A percentile compares a stretch with the other conserved stretches of the same genome.
These are phyloP conservation scores for Casaregolazyma suthepensis DNA, from an alignment of 1,139 yeast species.

Conservation along the genomic window DNA sequence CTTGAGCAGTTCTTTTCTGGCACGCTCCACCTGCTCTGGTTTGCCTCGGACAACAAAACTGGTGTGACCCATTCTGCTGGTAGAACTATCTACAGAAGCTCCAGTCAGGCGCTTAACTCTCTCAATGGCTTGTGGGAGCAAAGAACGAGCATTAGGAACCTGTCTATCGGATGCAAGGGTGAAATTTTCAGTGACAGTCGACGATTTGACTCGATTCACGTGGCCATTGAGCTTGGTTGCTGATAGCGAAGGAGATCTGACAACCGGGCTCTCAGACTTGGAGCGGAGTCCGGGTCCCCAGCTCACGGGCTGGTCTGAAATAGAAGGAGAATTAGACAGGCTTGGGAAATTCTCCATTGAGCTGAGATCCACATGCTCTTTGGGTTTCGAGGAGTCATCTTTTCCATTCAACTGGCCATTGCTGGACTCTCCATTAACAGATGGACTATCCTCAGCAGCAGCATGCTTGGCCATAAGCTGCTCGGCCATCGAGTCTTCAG, in stretches of 20 bases:
- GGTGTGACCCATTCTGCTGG: constrained; percentile 71
- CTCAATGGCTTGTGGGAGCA: constrained; percentile 37
- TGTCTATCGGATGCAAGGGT: constrained; percentile 24
- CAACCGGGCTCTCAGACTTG: constrained; percentile 8
- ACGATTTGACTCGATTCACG: constrained; percentile 17
- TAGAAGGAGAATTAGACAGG: constrained; percentile 27
- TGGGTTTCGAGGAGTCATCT: constrained; percentile 3
- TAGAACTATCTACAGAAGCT: constrained; percentile 77
- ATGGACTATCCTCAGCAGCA: constrained; percentile 11
- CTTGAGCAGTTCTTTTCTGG: constrained; percentile 70
- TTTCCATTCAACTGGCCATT: constrained; percentile 1
- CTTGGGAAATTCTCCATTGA: constrained; percentile 59
- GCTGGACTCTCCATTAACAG: constrained; percentile 6
- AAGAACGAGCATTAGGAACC: constrained; percentile 19
- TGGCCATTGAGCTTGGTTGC: constrained; percentile 2
- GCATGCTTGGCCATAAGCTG: constrained; percentile 27
- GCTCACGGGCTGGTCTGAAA: not conserved
- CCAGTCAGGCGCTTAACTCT: constrained; percentile 54
- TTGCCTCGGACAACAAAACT: constrained; percentile 82
- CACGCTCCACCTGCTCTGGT: constrained; percentile 59
- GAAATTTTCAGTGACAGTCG: constrained; percentile 23
- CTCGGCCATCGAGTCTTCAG: constrained; percentile 23
- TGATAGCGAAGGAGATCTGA: constrained; percentile 6
- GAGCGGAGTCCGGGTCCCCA: constrained; percentile 34
- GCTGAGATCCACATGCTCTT: constrained; percentile 19